phyloP scores from a whole-genome alignment of 2,329 filamentous ascomycete genomes.

The Penicillium sp. region DNA sequence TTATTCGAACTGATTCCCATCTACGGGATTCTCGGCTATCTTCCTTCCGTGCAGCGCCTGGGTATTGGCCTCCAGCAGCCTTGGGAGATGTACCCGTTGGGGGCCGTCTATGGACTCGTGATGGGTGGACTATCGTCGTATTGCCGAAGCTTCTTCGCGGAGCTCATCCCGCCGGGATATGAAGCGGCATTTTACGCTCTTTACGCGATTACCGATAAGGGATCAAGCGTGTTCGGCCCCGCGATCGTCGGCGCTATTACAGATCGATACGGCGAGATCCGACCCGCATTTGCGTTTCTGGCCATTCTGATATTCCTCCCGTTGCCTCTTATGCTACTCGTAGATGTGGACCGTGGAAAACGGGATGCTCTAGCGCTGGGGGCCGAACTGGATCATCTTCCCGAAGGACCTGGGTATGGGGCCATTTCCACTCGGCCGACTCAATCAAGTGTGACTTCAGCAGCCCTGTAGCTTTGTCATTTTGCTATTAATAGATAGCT shows the following conservation, averaged over 20 bases:
- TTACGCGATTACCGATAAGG: conserved; percentile 97
- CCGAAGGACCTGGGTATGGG: conserved; percentile 25
- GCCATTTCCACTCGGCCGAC: conserved; percentile 11
- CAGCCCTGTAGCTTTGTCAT: not conserved
- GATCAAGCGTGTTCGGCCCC: conserved; percentile 87
- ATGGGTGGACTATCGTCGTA: conserved; percentile 90
- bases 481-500: not conserved
- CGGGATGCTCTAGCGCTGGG: conserved; percentile 63
- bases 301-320: conserved; percentile 79
- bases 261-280: conserved; percentile 72
- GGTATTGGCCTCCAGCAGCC: conserved; percentile 86
- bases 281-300: conserved; percentile 88
- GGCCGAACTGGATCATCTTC: conserved; percentile 42
- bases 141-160: conserved; percentile 85
- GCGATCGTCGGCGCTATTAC: conserved; percentile 92
- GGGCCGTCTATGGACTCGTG: conserved; percentile 86
- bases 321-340: conserved; percentile 75
- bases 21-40: conserved; percentile 83
- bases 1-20: conserved; percentile 90
- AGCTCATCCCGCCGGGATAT: conserved; percentile 87
- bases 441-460: not conserved
- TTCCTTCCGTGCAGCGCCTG: conserved; percentile 69
- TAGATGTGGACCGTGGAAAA: conserved; percentile 77
- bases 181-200: conserved; percentile 95
- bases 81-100: conserved; percentile 95